A percentile compares a stretch with the other conserved stretches of the same genome.
Conservation (phyloP, 768 basidiomycete species). For the Suillus clintonianus region DNA sequence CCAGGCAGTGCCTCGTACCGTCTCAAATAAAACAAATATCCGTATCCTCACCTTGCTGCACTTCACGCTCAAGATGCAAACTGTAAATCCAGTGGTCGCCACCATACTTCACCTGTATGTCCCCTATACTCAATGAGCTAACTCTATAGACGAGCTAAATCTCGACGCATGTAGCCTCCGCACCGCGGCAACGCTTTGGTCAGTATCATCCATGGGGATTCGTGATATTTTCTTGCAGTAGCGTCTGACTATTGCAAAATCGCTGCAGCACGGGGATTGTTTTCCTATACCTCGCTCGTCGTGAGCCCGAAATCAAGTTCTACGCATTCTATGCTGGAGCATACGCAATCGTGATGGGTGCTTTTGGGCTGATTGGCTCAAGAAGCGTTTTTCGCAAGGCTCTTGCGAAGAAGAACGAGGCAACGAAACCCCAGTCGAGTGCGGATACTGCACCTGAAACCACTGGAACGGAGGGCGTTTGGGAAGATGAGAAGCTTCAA, state of each 20-base stretch:
- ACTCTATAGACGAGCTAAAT: neutral
- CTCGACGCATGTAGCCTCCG: neutral
- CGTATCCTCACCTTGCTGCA: neutral
- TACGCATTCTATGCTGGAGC: slow-evolving; percentile 1
- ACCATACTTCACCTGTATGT: neutral
- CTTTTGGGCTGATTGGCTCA: neutral
- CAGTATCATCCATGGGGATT: neutral
- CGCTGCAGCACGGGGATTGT: neutral
- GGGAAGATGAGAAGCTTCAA: neutral
- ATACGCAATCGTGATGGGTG: neutral
- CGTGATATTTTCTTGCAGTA: neutral
- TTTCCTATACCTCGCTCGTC: neutral
- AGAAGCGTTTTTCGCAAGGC: neutral
- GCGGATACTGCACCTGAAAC: neutral
- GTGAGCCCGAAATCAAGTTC: neutral
- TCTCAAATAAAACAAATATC: too few relatives aligned
- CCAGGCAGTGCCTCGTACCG: neutral
- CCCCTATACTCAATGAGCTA: too few relatives aligned
- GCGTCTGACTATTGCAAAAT: neutral
- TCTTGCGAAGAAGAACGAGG: neutral
- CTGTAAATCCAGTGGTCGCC: neutral
- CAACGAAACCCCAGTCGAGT: neutral
- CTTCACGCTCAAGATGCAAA: neutral
- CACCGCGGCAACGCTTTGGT: neutral
- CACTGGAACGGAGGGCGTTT: neutral